Base-by-base conservation (phyloP, 768 basidiomycete genomes). In the Neoboletus subvelutipes region DNA sequence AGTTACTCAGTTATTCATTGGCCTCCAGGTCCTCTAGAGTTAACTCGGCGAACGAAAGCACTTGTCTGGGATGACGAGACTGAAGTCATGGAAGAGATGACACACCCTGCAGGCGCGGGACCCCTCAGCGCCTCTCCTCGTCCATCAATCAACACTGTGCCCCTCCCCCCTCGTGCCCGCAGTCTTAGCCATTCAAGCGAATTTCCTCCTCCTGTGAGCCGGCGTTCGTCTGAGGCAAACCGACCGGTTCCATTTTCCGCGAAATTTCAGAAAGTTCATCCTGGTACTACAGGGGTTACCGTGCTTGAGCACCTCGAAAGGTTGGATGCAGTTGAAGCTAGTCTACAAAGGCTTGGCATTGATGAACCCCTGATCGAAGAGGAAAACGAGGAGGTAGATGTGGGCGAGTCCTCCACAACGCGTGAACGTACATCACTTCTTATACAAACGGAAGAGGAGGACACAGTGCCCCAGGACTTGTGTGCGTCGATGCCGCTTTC, bases 1-100 rank as follows among this genome's bases (percentile, higher is more conserved):
- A 18, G 24, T 42, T 28, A 5, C 60, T 40, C 1, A 28, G 20
- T 49, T 41, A 17, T 61, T 54, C 33, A 55, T 71, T 45, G 63
- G 50, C 26, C 37, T 39, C 34, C 57, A 92, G 92, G 92, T n/a
- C 93, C 94, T 4, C 77, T 96, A 60, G 94, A 96, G 65, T 76
- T 96, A 29, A 94, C 93, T 4, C 81, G 93, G n/a, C 77, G 92
- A 52, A 82, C 81, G 54, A 92, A 85, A 69, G 84, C 88, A 9
- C 79, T 91, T 26, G 88, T 96, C 15, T 92, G 88, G 87, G 88
- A 92, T 59, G 94, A 95, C 52, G 88, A 90, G 63, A 72, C 88
- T n/a, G 88, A 91, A 68, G 71, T 91, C 20, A 71, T 80, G 42
- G 87, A 87, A 57, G 86, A 87, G 57, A 37, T 61, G 13, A 34